phyloP scores from a whole-genome alignment of 2,329 filamentous ascomycete genomes.

The Blumeriella jaapii region DNA sequence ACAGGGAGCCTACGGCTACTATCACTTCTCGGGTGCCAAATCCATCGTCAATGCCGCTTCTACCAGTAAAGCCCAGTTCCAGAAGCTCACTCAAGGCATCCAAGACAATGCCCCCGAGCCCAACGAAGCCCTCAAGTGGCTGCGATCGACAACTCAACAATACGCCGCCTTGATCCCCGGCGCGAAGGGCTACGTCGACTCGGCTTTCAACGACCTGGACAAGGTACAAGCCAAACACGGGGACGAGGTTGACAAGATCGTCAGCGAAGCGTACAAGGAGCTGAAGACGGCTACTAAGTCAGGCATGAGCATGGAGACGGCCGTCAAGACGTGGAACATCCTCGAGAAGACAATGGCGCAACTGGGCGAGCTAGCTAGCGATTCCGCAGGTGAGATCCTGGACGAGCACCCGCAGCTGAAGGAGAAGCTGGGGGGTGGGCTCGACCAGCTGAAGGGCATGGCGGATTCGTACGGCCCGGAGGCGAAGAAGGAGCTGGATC shows the following conservation, averaged over 20 bases:
- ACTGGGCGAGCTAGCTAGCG: slow-evolving; percentile 48
- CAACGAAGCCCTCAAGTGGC: slow-evolving; percentile 53
- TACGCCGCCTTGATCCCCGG: slow-evolving; percentile 66
- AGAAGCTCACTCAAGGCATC: slow-evolving; percentile 46
- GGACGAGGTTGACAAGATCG: slow-evolving; percentile 57
- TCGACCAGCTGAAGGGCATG: slow-evolving; percentile 58
- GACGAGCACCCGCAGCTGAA: slow-evolving; percentile 65
- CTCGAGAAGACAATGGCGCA: slow-evolving; percentile 49
- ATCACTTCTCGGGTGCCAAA: slow-evolving; percentile 37
- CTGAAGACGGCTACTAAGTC: slow-evolving; percentile 48
- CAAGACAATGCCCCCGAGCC: slow-evolving; percentile 51
- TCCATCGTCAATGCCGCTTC: slow-evolving; percentile 36
- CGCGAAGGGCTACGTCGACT: slow-evolving; percentile 55
- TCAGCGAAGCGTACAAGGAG: slow-evolving; percentile 55
- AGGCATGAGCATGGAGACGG: slow-evolving; percentile 51
- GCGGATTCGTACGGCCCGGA: slow-evolving; percentile 62
- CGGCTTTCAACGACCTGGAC: slow-evolving; percentile 59
- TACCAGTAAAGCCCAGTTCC: slow-evolving; percentile 48
- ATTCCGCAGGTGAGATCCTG: slow-evolving; percentile 52
- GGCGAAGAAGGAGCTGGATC: slow-evolving; percentile 63
- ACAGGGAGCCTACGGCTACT: slow-evolving; percentile 37
- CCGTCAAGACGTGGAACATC: slow-evolving; percentile 47
- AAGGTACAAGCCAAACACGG: slow-evolving; percentile 54
- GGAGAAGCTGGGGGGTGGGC: slow-evolving; percentile 56
- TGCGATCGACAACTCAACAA: slow-evolving; percentile 53